Evolutionary conservation across 192 early-diverging fungal species (phyloP).

Genomic region (Entomortierella parvispora): DNA sequence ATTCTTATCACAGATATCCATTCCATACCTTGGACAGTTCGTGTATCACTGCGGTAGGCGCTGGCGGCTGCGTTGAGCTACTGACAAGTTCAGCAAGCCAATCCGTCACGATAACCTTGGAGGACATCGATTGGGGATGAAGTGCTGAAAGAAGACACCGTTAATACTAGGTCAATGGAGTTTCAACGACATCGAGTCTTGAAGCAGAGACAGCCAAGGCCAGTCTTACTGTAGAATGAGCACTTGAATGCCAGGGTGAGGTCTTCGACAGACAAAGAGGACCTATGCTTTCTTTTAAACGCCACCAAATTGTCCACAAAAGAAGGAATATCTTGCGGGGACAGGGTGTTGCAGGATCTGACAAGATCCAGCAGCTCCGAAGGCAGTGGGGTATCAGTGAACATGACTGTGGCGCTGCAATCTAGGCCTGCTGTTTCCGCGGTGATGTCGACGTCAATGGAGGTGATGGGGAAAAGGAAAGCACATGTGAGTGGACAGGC

Average conservation of each 20-base stretch:
- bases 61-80: not conserved
- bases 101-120: slow-evolving; percentile 21
- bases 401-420: not conserved
- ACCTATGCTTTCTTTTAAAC: slow-evolving; percentile 19
- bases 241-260: slow-evolving; percentile 20
- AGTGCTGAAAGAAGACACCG: slow-evolving; percentile 1
- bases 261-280: slow-evolving; percentile 5
- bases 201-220: no score
- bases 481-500: not conserved
- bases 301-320: slow-evolving; percentile 28
- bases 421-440: not conserved
- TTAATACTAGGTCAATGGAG: not conserved
- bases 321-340: slow-evolving; percentile 7
- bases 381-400: not conserved
- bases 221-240: slow-evolving; percentile 28
- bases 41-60: slow-evolving; percentile 10
- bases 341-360: not conserved
- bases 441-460: not conserved
- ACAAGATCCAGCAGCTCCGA: slow-evolving; percentile 25
- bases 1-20: not conserved
- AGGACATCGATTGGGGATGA: not conserved
- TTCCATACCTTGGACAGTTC: slow-evolving; percentile 20
- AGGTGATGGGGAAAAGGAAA: not conserved
- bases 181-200: not conserved
- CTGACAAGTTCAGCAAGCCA: slow-evolving; percentile 29